phyloP scores from a whole-genome alignment of 2,329 filamentous ascomycete genomes.

The Colletotrichum sp. region DNA sequence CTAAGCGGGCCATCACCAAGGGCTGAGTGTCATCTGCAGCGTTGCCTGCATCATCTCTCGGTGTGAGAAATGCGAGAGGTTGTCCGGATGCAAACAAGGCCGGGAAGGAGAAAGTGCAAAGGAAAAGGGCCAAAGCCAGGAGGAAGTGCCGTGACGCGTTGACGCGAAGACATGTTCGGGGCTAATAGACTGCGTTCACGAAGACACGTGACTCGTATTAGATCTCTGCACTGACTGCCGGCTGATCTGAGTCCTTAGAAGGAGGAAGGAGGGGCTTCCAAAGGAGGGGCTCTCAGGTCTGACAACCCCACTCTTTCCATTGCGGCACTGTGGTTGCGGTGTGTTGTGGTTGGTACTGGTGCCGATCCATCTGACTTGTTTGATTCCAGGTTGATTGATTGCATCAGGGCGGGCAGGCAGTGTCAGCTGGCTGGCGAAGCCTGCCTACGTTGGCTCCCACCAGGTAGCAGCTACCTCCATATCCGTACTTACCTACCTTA shows the following conservation, averaged over 20 bases:
- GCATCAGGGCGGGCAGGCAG: slow-evolving; percentile 17
- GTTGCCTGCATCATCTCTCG: neutral
- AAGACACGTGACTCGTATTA: slow-evolving; percentile 7
- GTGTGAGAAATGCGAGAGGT: neutral
- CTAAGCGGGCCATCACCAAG: neutral
- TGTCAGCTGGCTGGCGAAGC: slow-evolving; percentile 15
- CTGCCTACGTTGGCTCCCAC: neutral
- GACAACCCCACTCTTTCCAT: slow-evolving; percentile 6
- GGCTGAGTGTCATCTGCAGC: neutral
- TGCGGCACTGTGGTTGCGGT: neutral
- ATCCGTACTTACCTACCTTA: too few species aligned
- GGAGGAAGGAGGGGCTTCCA: neutral
- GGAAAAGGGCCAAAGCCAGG: neutral
- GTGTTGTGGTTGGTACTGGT: neutral
- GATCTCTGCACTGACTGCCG: neutral
- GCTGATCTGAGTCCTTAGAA: neutral
- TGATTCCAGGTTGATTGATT: slow-evolving; percentile 14
- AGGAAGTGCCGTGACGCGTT: neutral
- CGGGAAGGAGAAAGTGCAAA: neutral
- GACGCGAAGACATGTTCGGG: neutral
- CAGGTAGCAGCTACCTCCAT: neutral
- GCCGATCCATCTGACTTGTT: slow-evolving; percentile 20
- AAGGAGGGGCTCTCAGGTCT: slow-evolving; percentile 1
- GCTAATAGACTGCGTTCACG: neutral
- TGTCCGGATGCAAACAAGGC: neutral